These are phyloP conservation scores for Saitozyma sp. DNA, from an alignment of 768 basidiomycete species.

Conservation along the genomic window DNA sequence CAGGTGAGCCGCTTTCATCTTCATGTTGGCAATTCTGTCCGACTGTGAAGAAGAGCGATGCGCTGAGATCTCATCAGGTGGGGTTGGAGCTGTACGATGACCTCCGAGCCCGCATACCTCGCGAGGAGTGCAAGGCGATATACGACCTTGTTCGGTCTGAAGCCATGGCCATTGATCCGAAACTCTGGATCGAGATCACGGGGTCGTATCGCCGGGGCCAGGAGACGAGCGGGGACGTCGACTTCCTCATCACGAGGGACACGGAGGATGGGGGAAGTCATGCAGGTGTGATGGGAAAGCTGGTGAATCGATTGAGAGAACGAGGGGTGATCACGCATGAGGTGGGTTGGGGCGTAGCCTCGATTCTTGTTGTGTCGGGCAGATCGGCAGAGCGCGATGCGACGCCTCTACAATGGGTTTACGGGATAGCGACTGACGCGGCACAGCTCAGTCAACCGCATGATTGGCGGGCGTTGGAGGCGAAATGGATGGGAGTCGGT, in stretches of 20 bases:
- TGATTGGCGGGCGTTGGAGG: slow-evolving; percentile 68
- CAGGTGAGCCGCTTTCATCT: slow-evolving; percentile 55
- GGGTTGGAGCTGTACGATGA: slow-evolving; percentile 59
- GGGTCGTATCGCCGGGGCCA: slow-evolving; percentile 88
- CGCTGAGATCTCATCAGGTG: slow-evolving; percentile 14
- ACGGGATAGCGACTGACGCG: too few species aligned
- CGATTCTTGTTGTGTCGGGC: not conserved
- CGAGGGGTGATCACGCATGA: slow-evolving; percentile 71
- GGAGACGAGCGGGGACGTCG: slow-evolving; percentile 83
- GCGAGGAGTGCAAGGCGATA: slow-evolving; percentile 72
- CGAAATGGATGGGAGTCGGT: slow-evolving; percentile 80
- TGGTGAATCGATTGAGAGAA: slow-evolving; percentile 63
- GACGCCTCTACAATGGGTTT: too few species aligned
- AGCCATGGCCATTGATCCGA: slow-evolving; percentile 69
- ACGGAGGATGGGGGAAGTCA: slow-evolving; percentile 73
- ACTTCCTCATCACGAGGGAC: slow-evolving; percentile 79
- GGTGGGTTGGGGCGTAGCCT: slow-evolving; percentile 27
- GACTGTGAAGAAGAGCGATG: not conserved
- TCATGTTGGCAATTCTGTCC: slow-evolving; percentile 1
- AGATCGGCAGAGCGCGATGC: too few species aligned
- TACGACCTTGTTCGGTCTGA: slow-evolving; percentile 71
- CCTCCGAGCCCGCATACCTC: slow-evolving; percentile 80
- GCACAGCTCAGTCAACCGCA: slow-evolving; percentile 57
- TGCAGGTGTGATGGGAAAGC: slow-evolving; percentile 63
- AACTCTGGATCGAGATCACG: slow-evolving; percentile 80